Evolutionary conservation across 2,329 filamentous ascomycete genomes (phyloP).

Genomic region (Calonectria honghensis): DNA sequence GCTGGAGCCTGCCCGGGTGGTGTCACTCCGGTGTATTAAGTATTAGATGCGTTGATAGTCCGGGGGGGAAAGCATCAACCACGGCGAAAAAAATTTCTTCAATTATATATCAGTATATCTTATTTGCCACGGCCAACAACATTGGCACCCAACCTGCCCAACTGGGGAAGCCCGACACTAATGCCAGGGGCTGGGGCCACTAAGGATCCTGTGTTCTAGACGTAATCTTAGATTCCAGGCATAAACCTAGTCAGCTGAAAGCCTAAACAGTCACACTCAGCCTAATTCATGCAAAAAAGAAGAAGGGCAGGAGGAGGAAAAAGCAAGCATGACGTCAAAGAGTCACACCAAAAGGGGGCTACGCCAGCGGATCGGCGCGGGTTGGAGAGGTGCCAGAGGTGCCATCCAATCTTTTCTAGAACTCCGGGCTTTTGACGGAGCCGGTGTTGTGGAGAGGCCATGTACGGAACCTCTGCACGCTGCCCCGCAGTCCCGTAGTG

Average conservation of each 20-base stretch:
- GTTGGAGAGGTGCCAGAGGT: not conserved
- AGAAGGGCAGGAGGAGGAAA: constrained; percentile 14
- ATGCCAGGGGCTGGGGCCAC: constrained; percentile 32
- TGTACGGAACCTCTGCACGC: not conserved
- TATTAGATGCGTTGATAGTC: constrained; percentile 11
- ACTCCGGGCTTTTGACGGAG: not conserved
- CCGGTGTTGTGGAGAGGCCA: constrained; percentile 13
- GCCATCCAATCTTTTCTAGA: constrained; percentile 21
- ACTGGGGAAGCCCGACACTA: constrained; percentile 50
- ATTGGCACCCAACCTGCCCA: constrained; percentile 38
- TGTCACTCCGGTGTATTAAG: constrained; percentile 19
- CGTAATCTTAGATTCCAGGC: constrained; percentile 36
- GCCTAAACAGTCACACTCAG: constrained; percentile 19
- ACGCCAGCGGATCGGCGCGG: not conserved
- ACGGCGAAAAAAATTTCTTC: constrained; percentile 23
- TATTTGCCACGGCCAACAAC: constrained; percentile 25
- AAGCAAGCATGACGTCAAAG: constrained; percentile 24
- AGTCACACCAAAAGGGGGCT: not conserved
- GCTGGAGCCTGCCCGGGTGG: constrained; percentile 26
- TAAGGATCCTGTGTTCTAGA: constrained; percentile 15
- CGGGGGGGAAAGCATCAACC: not conserved
- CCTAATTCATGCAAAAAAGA: constrained; percentile 28
- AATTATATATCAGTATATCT: constrained; percentile 19
- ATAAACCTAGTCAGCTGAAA: constrained; percentile 31
- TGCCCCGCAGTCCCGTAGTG: constrained; percentile 3